Percentiles rank a stretch among this genome's conserved stretches.
Evolutionary conservation across 2,329 filamentous ascomycete genomes (phyloP).

Genomic region (Phoma sp.): DNA sequence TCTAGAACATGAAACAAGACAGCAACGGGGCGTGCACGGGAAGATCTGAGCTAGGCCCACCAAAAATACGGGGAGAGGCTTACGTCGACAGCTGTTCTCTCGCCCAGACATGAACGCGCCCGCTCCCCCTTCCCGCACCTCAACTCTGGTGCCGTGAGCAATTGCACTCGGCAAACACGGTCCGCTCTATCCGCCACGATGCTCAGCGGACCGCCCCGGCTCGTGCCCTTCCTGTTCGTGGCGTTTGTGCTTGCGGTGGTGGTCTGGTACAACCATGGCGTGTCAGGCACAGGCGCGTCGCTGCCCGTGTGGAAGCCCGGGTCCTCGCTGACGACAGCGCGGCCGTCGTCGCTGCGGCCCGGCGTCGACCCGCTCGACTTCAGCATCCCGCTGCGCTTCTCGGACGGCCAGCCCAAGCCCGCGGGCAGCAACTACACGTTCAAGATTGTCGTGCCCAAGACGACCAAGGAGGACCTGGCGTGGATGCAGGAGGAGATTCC

Average conservation of each 20-base stretch:
- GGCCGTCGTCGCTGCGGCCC: constrained; percentile 22
- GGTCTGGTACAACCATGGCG: constrained; percentile 42
- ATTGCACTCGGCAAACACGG: constrained; percentile 13
- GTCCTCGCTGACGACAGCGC: constrained; percentile 7
- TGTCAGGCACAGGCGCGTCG: constrained; percentile 16
- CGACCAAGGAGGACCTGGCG: constrained; percentile 45
- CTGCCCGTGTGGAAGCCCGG: constrained; percentile 25
- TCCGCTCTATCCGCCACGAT: constrained; percentile 32
- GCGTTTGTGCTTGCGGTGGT: constrained; percentile 35
- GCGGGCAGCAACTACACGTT: constrained; percentile 47
- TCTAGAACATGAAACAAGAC: constrained; percentile 1
- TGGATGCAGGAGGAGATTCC: constrained; percentile 49
- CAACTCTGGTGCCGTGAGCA: constrained; percentile 18
- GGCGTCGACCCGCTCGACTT: constrained; percentile 45
- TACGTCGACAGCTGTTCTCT: constrained; percentile 1
- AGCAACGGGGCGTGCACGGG: not conserved
- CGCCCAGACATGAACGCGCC: constrained; percentile 5
- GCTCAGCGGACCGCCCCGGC: constrained; percentile 46
- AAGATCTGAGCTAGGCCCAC: constrained; percentile 10
- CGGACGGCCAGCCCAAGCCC: constrained; percentile 40
- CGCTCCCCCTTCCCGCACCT: not conserved
- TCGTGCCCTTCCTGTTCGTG: constrained; percentile 38
- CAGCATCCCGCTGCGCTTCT: constrained; percentile 44
- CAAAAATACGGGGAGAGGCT: constrained; percentile 8
- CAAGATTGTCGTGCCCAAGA: constrained; percentile 48